phyloP scores from a whole-genome alignment of 257 asterid genomes.

The Leonotis leonurus region DNA sequence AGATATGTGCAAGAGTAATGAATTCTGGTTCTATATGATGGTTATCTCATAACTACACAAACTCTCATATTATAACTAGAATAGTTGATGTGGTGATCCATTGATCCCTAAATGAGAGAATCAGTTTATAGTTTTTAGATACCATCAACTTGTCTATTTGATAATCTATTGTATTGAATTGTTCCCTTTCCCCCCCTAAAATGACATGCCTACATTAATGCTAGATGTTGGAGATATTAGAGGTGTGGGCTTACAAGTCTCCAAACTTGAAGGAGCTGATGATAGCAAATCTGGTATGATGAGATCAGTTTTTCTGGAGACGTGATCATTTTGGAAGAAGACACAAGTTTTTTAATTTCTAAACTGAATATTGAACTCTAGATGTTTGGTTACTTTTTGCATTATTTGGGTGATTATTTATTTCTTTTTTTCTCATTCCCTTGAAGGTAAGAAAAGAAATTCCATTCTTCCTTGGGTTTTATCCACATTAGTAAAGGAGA shows the following conservation, averaged over 20 bases:
- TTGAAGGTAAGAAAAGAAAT: constrained; percentile 50
- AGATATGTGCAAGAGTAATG: background rate
- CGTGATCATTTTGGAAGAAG: constrained; percentile 1
- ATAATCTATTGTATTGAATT: background rate
- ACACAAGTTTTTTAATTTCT: background rate
- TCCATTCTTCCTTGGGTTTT: constrained; percentile 81
- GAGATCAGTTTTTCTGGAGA: constrained; percentile 5
- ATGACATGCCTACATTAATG: constrained; percentile 11
- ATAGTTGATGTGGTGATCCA: background rate
- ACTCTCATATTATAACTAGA: background rate
- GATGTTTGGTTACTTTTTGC: background rate
- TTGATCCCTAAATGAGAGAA: background rate
- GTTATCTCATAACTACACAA: too few relatives aligned
- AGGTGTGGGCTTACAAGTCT: constrained; percentile 97
- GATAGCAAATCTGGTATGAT: constrained; percentile 50
- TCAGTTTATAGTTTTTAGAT: background rate
- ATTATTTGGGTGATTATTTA: constrained; percentile 5
- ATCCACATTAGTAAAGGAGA: constrained; percentile 37
- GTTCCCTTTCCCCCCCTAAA: background rate
- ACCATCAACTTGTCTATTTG: background rate
- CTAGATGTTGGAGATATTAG: constrained; percentile 82
- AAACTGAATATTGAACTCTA: background rate
- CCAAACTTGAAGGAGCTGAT: constrained; percentile 79
- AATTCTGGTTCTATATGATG: background rate
- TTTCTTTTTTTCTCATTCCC: constrained; percentile 4